Percentiles rank a stretch among this genome's conserved stretches.
Evolutionary conservation across 148 eudicot genomes (phyloP).

Genomic region (Fagopyrum homotropicum): DNA sequence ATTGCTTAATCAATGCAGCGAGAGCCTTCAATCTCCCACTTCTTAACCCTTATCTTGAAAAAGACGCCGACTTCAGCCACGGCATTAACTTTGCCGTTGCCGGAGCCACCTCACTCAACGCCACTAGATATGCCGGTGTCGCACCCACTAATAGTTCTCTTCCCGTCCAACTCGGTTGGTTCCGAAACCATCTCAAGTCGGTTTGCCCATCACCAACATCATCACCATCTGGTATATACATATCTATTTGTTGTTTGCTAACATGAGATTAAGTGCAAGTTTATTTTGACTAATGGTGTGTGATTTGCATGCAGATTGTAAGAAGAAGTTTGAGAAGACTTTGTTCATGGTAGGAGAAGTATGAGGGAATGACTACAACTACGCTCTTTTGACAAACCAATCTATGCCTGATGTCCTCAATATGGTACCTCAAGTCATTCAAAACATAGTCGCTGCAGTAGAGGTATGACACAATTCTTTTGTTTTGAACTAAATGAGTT

Average conservation of each 20-base stretch:
- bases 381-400: neutral
- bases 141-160: neutral
- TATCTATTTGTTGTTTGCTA: no score
- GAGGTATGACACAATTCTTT: no score
- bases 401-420: neutral
- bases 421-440: neutral
- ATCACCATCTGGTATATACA: no score
- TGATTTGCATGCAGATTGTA: neutral
- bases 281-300: no score
- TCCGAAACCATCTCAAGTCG: neutral
- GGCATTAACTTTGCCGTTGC: neutral
- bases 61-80: neutral
- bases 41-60: neutral
- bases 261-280: no score
- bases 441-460: neutral
- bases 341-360: neutral
- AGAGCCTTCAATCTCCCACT: neutral
- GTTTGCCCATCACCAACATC: no score
- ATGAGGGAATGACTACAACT: neutral
- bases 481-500: no score
- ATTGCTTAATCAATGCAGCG: neutral
- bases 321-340: neutral
- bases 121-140: neutral
- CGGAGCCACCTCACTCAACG: neutral
- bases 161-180: neutral